phyloP scores from a whole-genome alignment of 2,329 filamentous ascomycete genomes.

The Fusarium subtropicale region DNA sequence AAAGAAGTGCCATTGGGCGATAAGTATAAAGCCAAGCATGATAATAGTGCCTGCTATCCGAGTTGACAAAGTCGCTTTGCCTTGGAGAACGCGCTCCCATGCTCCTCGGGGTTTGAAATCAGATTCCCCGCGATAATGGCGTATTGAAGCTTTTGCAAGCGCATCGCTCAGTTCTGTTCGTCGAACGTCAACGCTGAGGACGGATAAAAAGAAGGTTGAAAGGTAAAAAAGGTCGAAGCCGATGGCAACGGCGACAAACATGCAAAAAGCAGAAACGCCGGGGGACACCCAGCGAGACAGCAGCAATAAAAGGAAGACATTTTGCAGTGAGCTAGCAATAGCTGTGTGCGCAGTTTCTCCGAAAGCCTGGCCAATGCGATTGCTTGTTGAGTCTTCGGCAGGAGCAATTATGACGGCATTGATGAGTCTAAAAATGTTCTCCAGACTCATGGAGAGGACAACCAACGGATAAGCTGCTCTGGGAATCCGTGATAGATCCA shows the following conservation, averaged over 20 bases:
- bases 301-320: constrained; percentile 72
- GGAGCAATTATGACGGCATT: constrained; percentile 81
- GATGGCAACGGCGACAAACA: constrained; percentile 79
- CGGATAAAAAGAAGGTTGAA: constrained; percentile 82
- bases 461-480: constrained; percentile 80
- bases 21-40: constrained; percentile 77
- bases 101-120: constrained; percentile 42
- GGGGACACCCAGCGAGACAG: constrained; percentile 76
- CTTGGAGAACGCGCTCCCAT: constrained; percentile 73
- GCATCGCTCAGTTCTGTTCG: constrained; percentile 81
- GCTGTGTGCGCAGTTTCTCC: constrained; percentile 78
- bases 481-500: constrained; percentile 80
- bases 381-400: constrained; percentile 73
- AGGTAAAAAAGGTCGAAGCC: constrained; percentile 83
- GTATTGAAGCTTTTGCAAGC: constrained; percentile 67
- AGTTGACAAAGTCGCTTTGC: constrained; percentile 75
- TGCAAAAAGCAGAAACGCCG: constrained; percentile 79
- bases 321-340: constrained; percentile 74
- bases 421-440: constrained; percentile 83
- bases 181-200: constrained; percentile 82
- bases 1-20: constrained; percentile 83
- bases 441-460: constrained; percentile 80
- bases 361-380: constrained; percentile 78
- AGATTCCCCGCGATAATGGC: constrained; percentile 49
- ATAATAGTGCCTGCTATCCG: constrained; percentile 80